A percentile compares a stretch with the other conserved stretches of the same genome.
Conservation (phyloP, 352 stramenopile species). For the Pythium rishiriense region DNA sequence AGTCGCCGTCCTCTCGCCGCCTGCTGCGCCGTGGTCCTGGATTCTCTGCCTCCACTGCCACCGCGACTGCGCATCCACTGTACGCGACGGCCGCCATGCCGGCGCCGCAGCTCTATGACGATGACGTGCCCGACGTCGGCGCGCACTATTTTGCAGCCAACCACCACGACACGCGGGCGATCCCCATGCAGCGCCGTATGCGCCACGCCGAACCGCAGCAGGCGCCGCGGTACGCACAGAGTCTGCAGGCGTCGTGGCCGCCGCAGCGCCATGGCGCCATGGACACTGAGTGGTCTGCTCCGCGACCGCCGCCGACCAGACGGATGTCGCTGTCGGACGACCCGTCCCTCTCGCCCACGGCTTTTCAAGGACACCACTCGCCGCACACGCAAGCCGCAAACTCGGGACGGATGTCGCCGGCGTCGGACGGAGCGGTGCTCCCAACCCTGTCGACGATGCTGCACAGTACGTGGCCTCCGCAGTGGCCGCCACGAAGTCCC, state of each 20-base stretch:
- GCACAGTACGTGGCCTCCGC: conserved; percentile 16
- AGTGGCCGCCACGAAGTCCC: background rate
- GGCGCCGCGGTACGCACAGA: background rate
- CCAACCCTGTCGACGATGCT: conserved; percentile 23
- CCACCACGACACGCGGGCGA: background rate
- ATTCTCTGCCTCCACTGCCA: background rate
- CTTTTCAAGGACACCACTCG: background rate
- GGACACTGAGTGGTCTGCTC: background rate
- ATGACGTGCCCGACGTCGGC: conserved; percentile 1
- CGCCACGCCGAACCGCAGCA: background rate
- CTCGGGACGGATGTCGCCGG: background rate
- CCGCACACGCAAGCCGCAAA: background rate
- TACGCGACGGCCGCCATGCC: no score
- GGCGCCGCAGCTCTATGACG: conserved; percentile 10
- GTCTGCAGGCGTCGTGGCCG: background rate
- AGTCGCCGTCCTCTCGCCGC: background rate
- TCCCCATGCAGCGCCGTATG: conserved; percentile 15
- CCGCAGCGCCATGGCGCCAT: background rate
- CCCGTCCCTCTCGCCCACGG: background rate
- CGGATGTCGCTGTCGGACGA: conserved; percentile 3
- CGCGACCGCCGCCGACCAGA: background rate
- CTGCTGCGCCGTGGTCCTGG: background rate
- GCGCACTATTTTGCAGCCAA: background rate
- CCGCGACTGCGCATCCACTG: background rate
- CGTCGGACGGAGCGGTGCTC: conserved; percentile 11